Evolutionary conservation across 129 eudicot genomes (phyloP), one percentile per base, ranked within the genome.

Genomic region (Artemisia annua): DNA sequence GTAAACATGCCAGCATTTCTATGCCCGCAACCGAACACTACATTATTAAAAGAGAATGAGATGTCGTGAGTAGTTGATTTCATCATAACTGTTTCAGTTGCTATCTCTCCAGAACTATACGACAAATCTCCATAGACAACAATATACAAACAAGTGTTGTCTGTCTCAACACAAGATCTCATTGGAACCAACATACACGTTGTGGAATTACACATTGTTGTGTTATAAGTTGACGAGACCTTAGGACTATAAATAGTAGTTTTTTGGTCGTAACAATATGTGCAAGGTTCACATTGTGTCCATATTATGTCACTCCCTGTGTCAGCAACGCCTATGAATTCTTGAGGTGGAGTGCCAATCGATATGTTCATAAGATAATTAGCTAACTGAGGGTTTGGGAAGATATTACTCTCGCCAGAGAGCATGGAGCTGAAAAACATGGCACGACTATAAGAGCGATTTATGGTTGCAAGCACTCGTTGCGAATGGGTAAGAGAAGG

Each of bases 281-380:
- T 15, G 72, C 88, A 84, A 8, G 88, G 85, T 48, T 68, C 80
- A 17, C 88, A 84, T 49, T 84, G 88, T 20, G 82, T 80, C 88
- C 88, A 84, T 7, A 77, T 69, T 8, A 77, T 30, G 50, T 80
- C 80, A 49, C 88, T 84, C 17, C 85, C 85, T 1, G 88, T 84
- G 48, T 84, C 88, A 15, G 75, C 85, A 12, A 74, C 78, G 4
- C 77, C 85, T 13, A 69, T 48, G 55, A 75, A 63, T 50, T 80
- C 80, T 49, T 73, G 60, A 46, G 84, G 84, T 22, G 84, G 84
- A 30, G 54, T 69, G 46, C 84, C 84, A 7, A 80, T 69, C 2
- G 77, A 80, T 44, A 75, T 69, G 62, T 48, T 80, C 80, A 80
- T 75, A 62, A 80, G 80, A 69, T 80, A 80, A 16, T 80, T 73